Percentiles rank a stretch among this genome's conserved stretches.
These are phyloP conservation scores for Stemphylium beticola DNA, from an alignment of 2,329 filamentous ascomycete genomes.

Conservation along the genomic window DNA sequence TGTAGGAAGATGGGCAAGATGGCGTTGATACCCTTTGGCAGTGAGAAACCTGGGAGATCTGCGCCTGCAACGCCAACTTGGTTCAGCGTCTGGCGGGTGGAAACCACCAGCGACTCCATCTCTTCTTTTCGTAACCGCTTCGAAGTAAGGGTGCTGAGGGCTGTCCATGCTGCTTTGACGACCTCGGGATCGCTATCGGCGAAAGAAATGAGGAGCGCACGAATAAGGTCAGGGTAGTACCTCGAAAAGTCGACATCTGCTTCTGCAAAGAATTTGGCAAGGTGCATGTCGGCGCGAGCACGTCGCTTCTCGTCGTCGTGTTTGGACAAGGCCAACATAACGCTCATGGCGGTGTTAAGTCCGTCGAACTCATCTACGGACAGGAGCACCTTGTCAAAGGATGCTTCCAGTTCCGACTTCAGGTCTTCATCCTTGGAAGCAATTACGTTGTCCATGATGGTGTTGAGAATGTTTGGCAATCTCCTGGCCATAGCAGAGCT, in stretches of 20 bases:
- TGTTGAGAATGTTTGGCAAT: conserved; percentile 87
- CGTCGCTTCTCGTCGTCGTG: conserved; percentile 90
- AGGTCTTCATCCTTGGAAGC: conserved; percentile 76
- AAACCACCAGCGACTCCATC: conserved; percentile 90
- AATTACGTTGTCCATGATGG: conserved; percentile 91
- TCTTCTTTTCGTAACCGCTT: conserved; percentile 93
- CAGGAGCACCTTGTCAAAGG: conserved; percentile 87
- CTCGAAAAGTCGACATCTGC: conserved; percentile 88
- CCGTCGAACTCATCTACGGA: conserved; percentile 97
- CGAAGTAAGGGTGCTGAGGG: conserved; percentile 79
- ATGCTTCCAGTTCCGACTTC: conserved; percentile 72
- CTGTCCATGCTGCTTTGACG: conserved; percentile 87
- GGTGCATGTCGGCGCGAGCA: conserved; percentile 75
- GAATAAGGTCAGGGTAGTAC: conserved; percentile 95
- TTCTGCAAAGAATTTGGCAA: conserved; percentile 84
- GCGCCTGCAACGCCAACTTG: conserved; percentile 87
- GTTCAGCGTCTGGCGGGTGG: conserved; percentile 83
- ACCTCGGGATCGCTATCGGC: conserved; percentile 84
- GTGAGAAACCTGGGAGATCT: conserved; percentile 81
- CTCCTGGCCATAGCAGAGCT: conserved; percentile 88
- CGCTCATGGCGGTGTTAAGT: conserved; percentile 93
- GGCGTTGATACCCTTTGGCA: conserved; percentile 97
- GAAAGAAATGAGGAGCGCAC: conserved; percentile 87
- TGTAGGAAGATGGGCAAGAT: conserved; percentile 97
- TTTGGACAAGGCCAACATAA: conserved; percentile 85